Conservation (phyloP, 1,139 yeast genomes). For the Candida glucosophila region DNA sequence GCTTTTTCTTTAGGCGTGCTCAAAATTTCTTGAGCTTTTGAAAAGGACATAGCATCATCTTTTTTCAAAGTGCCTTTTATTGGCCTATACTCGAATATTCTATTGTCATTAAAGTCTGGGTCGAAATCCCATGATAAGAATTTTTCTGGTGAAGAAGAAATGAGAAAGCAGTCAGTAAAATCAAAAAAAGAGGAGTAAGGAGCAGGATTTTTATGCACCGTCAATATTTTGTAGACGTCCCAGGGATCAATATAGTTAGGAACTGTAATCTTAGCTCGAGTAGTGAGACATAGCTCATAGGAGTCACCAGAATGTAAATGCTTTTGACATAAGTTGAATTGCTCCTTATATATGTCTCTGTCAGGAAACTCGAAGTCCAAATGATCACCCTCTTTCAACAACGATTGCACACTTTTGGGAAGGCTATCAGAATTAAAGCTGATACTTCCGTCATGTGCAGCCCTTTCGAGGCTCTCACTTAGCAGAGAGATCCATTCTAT, state of each 20-base stretch:
- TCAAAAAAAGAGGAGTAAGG: conserved; percentile 83
- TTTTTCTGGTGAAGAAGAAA: conserved; percentile 93
- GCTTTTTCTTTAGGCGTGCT: conserved; percentile 91
- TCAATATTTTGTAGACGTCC: conserved; percentile 70
- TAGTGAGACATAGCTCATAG: conserved; percentile 86
- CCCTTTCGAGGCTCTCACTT: no score
- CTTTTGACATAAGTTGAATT: conserved; percentile 60
- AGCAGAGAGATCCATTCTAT: conserved; percentile 35
- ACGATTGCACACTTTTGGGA: conserved; percentile 19
- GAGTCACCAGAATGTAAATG: conserved; percentile 78
- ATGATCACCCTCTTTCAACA: conserved; percentile 14
- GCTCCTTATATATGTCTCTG: conserved; percentile 42
- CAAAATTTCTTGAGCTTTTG: conserved; percentile 54
- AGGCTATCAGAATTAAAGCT: conserved; percentile 12
- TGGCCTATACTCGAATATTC: conserved; percentile 73
- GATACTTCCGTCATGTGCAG: conserved; percentile 3
- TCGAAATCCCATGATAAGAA: conserved; percentile 65
- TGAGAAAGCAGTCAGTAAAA: conserved; percentile 60
- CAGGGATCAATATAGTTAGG: conserved; percentile 49
- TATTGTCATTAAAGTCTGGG: conserved; percentile 19
- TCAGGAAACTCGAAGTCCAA: conserved; percentile 45
- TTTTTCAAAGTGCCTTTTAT: conserved; percentile 92
- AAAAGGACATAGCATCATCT: conserved; percentile 39
- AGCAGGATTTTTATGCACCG: conserved; percentile 68
- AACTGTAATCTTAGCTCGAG: conserved; percentile 55